Conservation (phyloP, 169 alveolate species). For the Babesia bigemina region DNA sequence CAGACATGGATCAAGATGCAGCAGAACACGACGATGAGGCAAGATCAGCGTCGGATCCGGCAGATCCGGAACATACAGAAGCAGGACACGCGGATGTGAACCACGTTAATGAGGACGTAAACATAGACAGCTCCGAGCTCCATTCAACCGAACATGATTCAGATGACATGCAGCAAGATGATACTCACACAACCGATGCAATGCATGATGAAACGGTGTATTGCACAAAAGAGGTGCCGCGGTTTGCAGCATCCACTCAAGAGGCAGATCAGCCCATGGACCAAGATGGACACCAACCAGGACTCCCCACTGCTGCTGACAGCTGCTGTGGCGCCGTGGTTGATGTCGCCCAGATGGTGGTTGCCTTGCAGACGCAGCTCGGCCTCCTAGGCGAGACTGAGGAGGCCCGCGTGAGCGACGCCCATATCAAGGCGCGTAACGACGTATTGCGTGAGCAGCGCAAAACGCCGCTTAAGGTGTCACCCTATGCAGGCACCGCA, state of each 20-base stretch:
- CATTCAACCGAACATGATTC: neutral
- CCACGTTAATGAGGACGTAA: no score
- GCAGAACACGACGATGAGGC: neutral
- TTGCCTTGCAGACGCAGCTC: slow-evolving; percentile 13
- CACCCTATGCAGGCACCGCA: slow-evolving; percentile 10
- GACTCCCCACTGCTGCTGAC: neutral
- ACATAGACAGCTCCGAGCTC: no score
- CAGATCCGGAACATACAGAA: no score
- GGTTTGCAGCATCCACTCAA: neutral
- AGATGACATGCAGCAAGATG: neutral
- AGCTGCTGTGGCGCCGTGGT: neutral
- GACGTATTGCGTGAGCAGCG: neutral
- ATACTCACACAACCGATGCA: neutral
- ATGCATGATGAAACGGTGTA: neutral
- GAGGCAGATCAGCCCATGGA: neutral
- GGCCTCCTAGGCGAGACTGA: slow-evolving; percentile 2
- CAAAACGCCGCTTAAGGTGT: neutral
- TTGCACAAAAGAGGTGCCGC: neutral
- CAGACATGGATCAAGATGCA: neutral
- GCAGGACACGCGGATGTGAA: no score
- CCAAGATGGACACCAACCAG: neutral
- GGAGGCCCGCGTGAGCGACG: slow-evolving; percentile 1
- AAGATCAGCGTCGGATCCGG: neutral
- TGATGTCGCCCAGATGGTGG: slow-evolving; percentile 14
- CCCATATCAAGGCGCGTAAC: neutral